A percentile compares a stretch with the other conserved stretches of the same genome.
Evolutionary conservation across 2,329 filamentous ascomycete genomes (phyloP).

Genomic region (Hymenoscyphus linearis): DNA sequence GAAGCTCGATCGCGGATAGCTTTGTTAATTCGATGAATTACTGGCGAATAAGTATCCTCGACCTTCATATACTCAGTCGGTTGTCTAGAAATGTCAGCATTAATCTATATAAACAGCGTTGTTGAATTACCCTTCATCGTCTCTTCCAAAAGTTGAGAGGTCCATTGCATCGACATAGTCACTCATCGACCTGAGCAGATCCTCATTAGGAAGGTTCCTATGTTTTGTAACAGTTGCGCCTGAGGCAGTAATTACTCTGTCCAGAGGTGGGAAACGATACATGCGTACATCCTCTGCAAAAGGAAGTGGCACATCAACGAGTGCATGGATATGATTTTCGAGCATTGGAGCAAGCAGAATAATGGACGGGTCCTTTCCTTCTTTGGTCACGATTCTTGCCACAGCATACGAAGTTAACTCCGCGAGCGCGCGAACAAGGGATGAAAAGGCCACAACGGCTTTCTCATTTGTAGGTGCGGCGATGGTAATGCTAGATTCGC

Average conservation of each 20-base stretch:
- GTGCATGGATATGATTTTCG: constrained; percentile 72
- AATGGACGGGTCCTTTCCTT: constrained; percentile 71
- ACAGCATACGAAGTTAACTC: constrained; percentile 84
- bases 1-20: constrained; percentile 79
- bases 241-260: constrained; percentile 80
- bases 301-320: constrained; percentile 85
- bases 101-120: constrained; percentile 5
- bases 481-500: constrained; percentile 71
- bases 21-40: constrained; percentile 84
- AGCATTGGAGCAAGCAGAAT: constrained; percentile 76
- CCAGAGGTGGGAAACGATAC: constrained; percentile 89
- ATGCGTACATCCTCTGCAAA: constrained; percentile 87
- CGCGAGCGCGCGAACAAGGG: constrained; percentile 79
- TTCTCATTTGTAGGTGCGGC: constrained; percentile 74
- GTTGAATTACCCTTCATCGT: constrained; percentile 64
- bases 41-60: constrained; percentile 77
- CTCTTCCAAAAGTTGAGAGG: constrained; percentile 61
- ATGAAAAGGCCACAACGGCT: constrained; percentile 79
- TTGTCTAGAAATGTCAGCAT: constrained; percentile 34
- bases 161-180: constrained; percentile 94
- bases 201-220: constrained; percentile 71
- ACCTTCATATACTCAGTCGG: constrained; percentile 66
- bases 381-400: constrained; percentile 78
- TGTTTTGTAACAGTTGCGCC: constrained; percentile 77
- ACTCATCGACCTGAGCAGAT: constrained; percentile 76